Percentiles rank a stretch among this genome's conserved stretches.
Evolutionary conservation across 441 rosid genomes (phyloP).

Genomic region (Pelargonium fulgidum): DNA sequence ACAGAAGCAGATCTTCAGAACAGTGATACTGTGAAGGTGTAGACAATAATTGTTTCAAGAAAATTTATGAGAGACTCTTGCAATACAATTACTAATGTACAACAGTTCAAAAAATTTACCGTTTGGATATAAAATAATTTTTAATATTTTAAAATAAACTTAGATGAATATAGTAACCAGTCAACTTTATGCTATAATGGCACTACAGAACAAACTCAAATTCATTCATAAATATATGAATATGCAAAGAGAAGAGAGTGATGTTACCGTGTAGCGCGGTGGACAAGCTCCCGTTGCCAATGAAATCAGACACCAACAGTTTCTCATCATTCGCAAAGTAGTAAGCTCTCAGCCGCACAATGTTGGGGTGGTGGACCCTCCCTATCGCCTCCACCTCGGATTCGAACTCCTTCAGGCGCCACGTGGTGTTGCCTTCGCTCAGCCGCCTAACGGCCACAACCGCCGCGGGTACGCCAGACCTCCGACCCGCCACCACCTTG

Average conservation of each 20-base stretch:
- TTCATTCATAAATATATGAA: too few species aligned
- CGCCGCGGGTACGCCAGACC: conserved; percentile 29
- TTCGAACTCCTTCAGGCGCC: conserved; percentile 79
- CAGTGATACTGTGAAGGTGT: not conserved
- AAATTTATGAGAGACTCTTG: not conserved
- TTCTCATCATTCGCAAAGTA: conserved; percentile 97
- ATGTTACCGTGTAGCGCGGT: conserved; percentile 62
- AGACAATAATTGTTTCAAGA: not conserved
- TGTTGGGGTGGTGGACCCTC: conserved; percentile 82
- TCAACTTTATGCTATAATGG: too few species aligned
- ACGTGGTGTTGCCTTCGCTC: conserved; percentile 75
- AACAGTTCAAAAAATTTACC: too few species aligned
- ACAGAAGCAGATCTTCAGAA: not conserved
- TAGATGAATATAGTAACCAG: too few species aligned
- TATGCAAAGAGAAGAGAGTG: not conserved
- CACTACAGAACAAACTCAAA: too few species aligned
- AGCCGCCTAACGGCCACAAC: conserved; percentile 80
- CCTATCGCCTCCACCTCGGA: conserved; percentile 85
- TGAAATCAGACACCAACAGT: conserved; percentile 77
- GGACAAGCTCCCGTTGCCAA: conserved; percentile 80
- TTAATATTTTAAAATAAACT: too few species aligned
- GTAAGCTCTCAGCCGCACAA: conserved; percentile 78
- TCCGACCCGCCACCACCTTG: conserved; percentile 91
- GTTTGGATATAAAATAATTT: too few species aligned
- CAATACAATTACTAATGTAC: too few species aligned